Base-by-base conservation (phyloP, 306 rosid genomes). In the Aeschynomene evenia region DNA sequence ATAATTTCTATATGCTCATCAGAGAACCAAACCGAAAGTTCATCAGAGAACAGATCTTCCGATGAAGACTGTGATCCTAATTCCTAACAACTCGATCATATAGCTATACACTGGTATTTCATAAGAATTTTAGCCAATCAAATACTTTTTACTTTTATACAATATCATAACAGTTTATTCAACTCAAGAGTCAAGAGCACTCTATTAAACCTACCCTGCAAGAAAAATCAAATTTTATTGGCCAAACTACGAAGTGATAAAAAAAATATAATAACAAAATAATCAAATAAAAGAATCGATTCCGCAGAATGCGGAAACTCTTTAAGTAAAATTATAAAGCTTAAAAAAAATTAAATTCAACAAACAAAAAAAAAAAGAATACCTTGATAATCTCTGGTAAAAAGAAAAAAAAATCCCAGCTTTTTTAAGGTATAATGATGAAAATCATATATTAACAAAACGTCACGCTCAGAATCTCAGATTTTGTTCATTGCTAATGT, bases 201-300 rank as follows among this genome's bases (percentile, higher is more conserved):
- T 46, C 52, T 14, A 43, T 10, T 6, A 63, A 51, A 76, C 52
- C 72, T 15, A 33, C 26, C 62, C 39, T 3, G 6, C 31, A 50
- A 36, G 42, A 9, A 81, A n/a, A 58, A 77, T 60, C 60, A 45
- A 81, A 71, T 45, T 76, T 69, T 36, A 66, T 14, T 40, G 70
- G 26, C 64, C 70, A 63, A 54, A 4, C 62, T 72, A 55, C 55
- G 64, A 74, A 37, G 67, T 51, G 59, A 29, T 6, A 15, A 48
- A 42, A 58, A n/a, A n/a, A 13, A 36, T 2, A 9, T 1, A 9
- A 23, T 37, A 26, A 36, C 34, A 51, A 29, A 26, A 39, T 10
- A 15, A 61, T 42, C 56, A 68, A 57, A 65, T 52, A 39, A 63
- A 33, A 60, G 2, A 79, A 74, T 4, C 18, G 11, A 57, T 64